These are phyloP conservation scores for Psidium guajava DNA, from an alignment of 345 rosid genomes.

Conservation along the genomic window DNA sequence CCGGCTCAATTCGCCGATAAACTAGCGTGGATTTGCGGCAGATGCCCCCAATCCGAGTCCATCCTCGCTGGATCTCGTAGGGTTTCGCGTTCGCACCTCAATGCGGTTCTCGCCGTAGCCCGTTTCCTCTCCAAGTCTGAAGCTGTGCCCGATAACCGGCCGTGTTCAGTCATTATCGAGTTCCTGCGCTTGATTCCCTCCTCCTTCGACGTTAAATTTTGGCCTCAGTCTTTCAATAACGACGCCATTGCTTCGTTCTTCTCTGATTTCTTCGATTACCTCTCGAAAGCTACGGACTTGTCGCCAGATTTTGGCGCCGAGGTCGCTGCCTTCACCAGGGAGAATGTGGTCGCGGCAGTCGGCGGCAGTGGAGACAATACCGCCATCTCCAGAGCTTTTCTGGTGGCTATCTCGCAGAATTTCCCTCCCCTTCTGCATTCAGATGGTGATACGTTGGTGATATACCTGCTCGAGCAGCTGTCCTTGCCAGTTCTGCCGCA, in stretches of 20 bases:
- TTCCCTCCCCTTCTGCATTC: constrained; percentile 52
- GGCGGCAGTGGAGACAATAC: constrained; percentile 22
- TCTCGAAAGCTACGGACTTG: constrained; percentile 32
- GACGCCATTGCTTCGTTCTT: constrained; percentile 49
- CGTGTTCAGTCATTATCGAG: constrained; percentile 6
- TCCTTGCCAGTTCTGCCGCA: constrained; percentile 16
- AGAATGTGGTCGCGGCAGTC: constrained; percentile 42
- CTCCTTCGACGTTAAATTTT: constrained; percentile 29
- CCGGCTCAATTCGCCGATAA: constrained; percentile 74
- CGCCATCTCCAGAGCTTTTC: constrained; percentile 45
- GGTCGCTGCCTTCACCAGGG: constrained; percentile 54
- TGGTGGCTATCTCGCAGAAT: constrained; percentile 59
- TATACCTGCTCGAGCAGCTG: constrained; percentile 56
- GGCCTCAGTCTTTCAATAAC: constrained; percentile 53
- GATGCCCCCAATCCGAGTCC: constrained; percentile 72
- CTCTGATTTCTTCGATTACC: constrained; percentile 46
- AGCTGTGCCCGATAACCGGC: constrained; percentile 31
- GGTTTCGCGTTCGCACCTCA: constrained; percentile 79
- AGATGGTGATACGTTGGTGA: constrained; percentile 59
- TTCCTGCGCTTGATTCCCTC: too few species aligned
- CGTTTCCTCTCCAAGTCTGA: constrained; percentile 61
- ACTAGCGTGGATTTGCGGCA: constrained; percentile 75
- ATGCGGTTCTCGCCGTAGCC: constrained; percentile 69
- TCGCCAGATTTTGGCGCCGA: constrained; percentile 54
- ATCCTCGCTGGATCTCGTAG: constrained; percentile 52